Conservation (phyloP, 2,329 filamentous ascomycete species). For the Pseudomassariella vexata region DNA sequence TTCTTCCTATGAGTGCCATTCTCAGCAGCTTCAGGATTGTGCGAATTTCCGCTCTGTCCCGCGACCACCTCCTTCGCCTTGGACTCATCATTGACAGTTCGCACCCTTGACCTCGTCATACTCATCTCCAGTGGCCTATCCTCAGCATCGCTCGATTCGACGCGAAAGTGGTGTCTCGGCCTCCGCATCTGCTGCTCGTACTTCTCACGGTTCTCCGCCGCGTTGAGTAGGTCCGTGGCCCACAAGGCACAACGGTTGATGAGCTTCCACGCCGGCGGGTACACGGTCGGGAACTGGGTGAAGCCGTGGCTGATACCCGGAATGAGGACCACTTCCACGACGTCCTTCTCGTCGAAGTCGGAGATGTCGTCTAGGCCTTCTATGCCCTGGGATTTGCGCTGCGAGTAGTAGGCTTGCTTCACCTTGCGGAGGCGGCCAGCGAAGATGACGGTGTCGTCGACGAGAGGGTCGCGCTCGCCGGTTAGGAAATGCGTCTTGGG, state of each 20-base stretch:
- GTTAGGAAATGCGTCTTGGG: conserved; percentile 93
- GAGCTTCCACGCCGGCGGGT: conserved; percentile 85
- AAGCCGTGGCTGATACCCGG: conserved; percentile 92
- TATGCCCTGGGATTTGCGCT: conserved; percentile 48
- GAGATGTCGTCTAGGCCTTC: conserved; percentile 36
- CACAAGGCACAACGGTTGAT: conserved; percentile 73
- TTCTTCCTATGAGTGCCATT: conserved; percentile 17
- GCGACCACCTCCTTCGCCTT: conserved; percentile 1
- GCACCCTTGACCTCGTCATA: conserved; percentile 43
- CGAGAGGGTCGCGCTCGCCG: conserved; percentile 88
- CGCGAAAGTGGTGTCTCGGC: conserved; percentile 40
- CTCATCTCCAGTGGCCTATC: conserved; percentile 79
- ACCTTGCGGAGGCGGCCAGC: conserved; percentile 81
- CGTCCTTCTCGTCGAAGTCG: conserved; percentile 66
- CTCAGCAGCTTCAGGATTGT: conserved; percentile 11
- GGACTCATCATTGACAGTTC: conserved; percentile 20
- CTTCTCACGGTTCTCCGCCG: conserved; percentile 36
- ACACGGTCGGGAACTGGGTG: conserved; percentile 81
- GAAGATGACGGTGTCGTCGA: conserved; percentile 96
- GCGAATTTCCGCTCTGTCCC: conserved; percentile 11
- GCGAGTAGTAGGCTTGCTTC: conserved; percentile 50
- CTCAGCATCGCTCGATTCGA: conserved; percentile 70
- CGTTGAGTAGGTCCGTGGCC: conserved; percentile 72
- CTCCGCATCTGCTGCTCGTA: conserved; percentile 13
- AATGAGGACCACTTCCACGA: conserved; percentile 77